A percentile compares a stretch with the other conserved stretches of the same genome.
Evolutionary conservation across 2,329 filamentous ascomycete species (phyloP).

Genomic region (Nannizzia gypsea): DNA sequence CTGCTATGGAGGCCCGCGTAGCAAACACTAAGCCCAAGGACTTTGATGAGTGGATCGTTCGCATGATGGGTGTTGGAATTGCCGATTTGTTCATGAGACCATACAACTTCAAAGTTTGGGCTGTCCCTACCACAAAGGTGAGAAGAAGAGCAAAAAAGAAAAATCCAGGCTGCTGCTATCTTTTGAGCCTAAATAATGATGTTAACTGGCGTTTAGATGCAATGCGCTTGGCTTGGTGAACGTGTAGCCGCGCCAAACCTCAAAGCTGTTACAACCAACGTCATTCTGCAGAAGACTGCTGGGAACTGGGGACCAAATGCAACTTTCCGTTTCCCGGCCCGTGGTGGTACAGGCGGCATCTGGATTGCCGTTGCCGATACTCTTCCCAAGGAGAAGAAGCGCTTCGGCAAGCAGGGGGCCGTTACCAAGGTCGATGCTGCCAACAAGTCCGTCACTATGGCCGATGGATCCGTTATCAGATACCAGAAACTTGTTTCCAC

Average conservation of each 20-base stretch:
- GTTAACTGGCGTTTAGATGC: slow-evolving; percentile 55
- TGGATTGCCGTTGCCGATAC: slow-evolving; percentile 97
- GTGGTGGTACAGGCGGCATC: slow-evolving; percentile 93
- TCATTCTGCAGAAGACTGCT: slow-evolving; percentile 89
- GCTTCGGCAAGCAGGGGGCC: slow-evolving; percentile 72
- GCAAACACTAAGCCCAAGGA: slow-evolving; percentile 87
- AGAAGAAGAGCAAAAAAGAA: slow-evolving; percentile 16
- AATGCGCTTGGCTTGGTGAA: slow-evolving; percentile 97
- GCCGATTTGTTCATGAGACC: slow-evolving; percentile 97
- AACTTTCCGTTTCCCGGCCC: slow-evolving; percentile 94
- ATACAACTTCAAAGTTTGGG: slow-evolving; percentile 99
- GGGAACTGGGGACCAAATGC: slow-evolving; percentile 98
- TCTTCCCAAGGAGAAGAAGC: slow-evolving; percentile 79
- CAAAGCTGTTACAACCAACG: slow-evolving; percentile 86
- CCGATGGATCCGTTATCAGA: slow-evolving; percentile 74
- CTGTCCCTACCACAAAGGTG: slow-evolving; percentile 93
- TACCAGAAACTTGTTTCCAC: slow-evolving; percentile 92
- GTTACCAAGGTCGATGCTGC: slow-evolving; percentile 80
- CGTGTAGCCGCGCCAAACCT: slow-evolving; percentile 93
- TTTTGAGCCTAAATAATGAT: not conserved
- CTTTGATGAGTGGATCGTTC: slow-evolving; percentile 97
- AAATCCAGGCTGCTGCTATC: no score
- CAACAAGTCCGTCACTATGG: slow-evolving; percentile 69
- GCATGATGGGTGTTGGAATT: slow-evolving; percentile 79
- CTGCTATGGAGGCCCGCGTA: slow-evolving; percentile 58